Base-by-base conservation (phyloP, 176 grass and related monocot species). In the Triticum timopheevii region DNA sequence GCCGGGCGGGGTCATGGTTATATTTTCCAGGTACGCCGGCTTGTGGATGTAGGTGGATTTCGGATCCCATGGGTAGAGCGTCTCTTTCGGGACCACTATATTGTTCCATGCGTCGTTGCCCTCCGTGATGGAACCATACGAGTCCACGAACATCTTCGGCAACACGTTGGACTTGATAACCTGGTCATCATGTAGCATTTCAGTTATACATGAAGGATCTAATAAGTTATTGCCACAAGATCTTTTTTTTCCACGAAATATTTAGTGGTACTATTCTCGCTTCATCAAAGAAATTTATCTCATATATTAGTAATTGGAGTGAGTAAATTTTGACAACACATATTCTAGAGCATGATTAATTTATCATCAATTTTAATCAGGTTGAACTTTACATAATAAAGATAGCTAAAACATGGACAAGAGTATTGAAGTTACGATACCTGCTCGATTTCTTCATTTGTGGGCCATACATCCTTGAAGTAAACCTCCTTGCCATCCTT, bases 381-480 rank as follows among this genome's bases (percentile, higher is more conserved):
- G 15, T 52, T 52, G 16, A 52, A 52, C 49, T 52, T 17, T 52
- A 52, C 49, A 1, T 17, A 49, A 52, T 52, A 17, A 52, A 52
- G 4, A 52, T 52, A 52, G 49, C 15, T 52, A 52, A 52, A 52
- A 52, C 15, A 52, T 17, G 15, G 49, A 17, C 4, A 52, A 1
- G 49, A 17, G 15, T 54, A 31, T 52, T 52, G 49, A 76, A 83
- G 27, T 59, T 76, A 66, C 8, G 65, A 17, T 52, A 96, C 97
- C 82, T 93, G 23, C 19, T 92, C 90, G 80, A 99, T 91, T 94
- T 99, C 97, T 91, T 99, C 97, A 70, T 82, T 96, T 24, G 92
- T 91, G 80, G 97, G 97, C 97, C 97, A 99, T 90, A 99, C 90
- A 90, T 99, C 97, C 86, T 80, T 93, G 79, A 99, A 95, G 83